Evolutionary conservation across 768 basidiomycete genomes (phyloP).

Genomic region (Exsudoporus frostii): DNA sequence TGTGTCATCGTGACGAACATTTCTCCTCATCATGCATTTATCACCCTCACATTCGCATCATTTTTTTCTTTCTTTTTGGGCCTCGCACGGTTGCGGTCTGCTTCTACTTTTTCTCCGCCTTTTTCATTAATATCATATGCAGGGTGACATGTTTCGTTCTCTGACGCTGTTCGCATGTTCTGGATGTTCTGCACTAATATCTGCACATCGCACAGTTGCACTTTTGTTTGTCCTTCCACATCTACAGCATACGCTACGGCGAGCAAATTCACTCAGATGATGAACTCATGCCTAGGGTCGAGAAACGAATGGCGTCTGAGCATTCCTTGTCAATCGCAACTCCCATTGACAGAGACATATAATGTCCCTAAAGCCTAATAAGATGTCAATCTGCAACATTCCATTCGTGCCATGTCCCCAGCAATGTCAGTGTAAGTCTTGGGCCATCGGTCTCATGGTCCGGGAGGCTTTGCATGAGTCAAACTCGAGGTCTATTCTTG

Average conservation of each 20-base stretch:
- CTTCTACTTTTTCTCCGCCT: neutral
- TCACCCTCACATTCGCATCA: constrained; percentile 13
- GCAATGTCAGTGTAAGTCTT: too few relatives aligned
- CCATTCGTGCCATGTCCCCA: too few relatives aligned
- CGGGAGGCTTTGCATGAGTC: too few relatives aligned
- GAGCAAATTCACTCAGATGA: constrained; percentile 22
- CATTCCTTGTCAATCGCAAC: too few relatives aligned
- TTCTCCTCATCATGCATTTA: constrained; percentile 11
- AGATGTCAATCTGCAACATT: too few relatives aligned
- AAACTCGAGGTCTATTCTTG: too few relatives aligned
- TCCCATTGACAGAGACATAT: too few relatives aligned
- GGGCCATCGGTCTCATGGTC: too few relatives aligned
- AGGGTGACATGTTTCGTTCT: constrained; percentile 16
- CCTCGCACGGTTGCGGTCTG: constrained; percentile 13
- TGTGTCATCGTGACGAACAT: constrained; percentile 39
- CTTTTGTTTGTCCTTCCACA: constrained; percentile 19
- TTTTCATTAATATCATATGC: constrained; percentile 6
- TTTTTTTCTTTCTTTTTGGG: constrained; percentile 1
- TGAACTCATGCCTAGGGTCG: neutral
- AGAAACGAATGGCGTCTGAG: too few relatives aligned
- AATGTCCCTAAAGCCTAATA: too few relatives aligned
- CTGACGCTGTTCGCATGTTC: constrained; percentile 25
- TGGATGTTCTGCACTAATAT: constrained; percentile 31
- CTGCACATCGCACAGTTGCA: constrained; percentile 23
- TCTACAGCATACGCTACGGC: constrained; percentile 24